Evolutionary conservation across 2,329 filamentous ascomycete species (phyloP).

Genomic region (Pestalotiopsis sp.): DNA sequence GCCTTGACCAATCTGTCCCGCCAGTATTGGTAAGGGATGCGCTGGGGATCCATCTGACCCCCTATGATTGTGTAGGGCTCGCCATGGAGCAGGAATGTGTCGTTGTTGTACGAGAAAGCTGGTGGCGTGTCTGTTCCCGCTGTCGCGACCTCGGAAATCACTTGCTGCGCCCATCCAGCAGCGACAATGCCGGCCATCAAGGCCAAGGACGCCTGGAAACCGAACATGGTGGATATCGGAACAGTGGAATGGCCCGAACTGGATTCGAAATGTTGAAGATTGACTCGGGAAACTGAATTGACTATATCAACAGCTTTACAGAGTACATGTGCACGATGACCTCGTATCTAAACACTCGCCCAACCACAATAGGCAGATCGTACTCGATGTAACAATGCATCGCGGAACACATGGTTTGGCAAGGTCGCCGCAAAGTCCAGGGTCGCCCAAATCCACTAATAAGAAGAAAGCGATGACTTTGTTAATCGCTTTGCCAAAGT

Average conservation of each 20-base stretch:
- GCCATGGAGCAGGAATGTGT: slow-evolving; percentile 9
- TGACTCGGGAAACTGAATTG: neutral
- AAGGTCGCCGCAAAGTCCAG: neutral
- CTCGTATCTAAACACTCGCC: neutral
- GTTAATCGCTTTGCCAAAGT: neutral
- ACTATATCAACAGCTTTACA: neutral
- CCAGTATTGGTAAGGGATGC: slow-evolving; percentile 50
- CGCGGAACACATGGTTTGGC: neutral
- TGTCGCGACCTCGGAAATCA: neutral
- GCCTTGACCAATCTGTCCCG: slow-evolving; percentile 45
- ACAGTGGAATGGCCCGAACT: neutral
- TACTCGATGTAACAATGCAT: neutral
- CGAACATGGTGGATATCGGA: neutral
- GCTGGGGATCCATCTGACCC: slow-evolving; percentile 53
- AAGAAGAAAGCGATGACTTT: neutral
- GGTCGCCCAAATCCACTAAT: neutral
- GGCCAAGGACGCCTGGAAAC: neutral
- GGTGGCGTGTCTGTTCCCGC: neutral
- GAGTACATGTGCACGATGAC: neutral
- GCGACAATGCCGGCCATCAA: neutral
- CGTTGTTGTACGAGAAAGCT: slow-evolving; percentile 11
- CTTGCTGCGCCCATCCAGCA: neutral
- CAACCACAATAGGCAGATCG: neutral
- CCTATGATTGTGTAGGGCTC: slow-evolving; percentile 39
- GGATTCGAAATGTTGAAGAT: neutral